Base-by-base conservation (phyloP, 768 basidiomycete species). In the Guyanaporus albipodus region DNA sequence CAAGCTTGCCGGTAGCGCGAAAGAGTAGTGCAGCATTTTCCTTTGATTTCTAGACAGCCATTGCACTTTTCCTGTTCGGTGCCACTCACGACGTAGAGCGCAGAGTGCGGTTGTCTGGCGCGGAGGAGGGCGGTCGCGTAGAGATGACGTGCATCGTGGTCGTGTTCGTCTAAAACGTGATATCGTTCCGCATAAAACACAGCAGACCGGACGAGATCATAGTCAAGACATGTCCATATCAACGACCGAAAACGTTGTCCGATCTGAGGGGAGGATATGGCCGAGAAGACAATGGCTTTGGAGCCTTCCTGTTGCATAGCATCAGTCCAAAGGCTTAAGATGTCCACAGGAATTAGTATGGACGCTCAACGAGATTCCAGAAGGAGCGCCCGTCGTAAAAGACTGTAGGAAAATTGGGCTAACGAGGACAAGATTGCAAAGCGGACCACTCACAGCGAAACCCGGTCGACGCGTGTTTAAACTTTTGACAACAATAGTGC, bases 121-220 rank as follows among this genome's bases (percentile, higher is more conserved):
- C 74, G 78, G 35, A 90, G 75, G 53, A 93, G 78, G 17, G 83
- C 75, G 34, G 78, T 83, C 53, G 91, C 89, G 73, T 89, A 88
- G 36, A 93, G 77, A 72, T 90, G 90, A 46, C 87, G 79, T 54
- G 89, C 82, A 61, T 88, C 83, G 63, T 94, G 91, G 66, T 80
- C 82, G 24, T 71, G 64, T 50, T 75, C 73, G 67, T 87, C 83
- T 65, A 88, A 69, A 32, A 81, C 78, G 63, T 77, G 85, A 64
- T 88, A 88, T 53, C 89, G 73, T 68, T 94, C 92, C 28, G 91
- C 89, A 70, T 88, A 88, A 72, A 95, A 95, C 37, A 90, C 78
- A 32, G 91, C 91, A 11, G 89, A 83, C 66, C 77, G 79, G 57
- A 78, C 73, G 36, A 92, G 80, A 58, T 86, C 85, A 44, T 81